Conservation (phyloP, 108 stramenopile species). For the Chaetoceros tenuissimus region DNA sequence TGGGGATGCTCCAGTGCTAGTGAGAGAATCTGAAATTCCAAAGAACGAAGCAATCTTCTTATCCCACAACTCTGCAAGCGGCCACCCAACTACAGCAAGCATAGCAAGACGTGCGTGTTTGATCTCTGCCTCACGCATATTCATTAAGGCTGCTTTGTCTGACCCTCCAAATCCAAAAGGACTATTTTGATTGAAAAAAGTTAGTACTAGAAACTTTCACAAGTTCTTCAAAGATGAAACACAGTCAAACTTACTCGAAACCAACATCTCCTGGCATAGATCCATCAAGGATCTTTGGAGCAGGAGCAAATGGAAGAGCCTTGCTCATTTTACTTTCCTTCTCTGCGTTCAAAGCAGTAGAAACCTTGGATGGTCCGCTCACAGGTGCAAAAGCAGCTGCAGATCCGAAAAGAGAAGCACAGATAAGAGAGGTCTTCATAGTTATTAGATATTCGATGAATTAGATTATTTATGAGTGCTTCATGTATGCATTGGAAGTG, state of each 20-base stretch:
- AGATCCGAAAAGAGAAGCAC: not conserved
- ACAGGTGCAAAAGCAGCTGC: not conserved
- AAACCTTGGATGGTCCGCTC: not conserved
- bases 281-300: slow-evolving; percentile 72
- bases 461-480: no score
- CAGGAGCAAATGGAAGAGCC: slow-evolving; percentile 64
- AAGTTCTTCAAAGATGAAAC: not conserved
- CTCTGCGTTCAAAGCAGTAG: not conserved
- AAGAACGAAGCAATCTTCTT: slow-evolving; percentile 35
- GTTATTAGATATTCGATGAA: no score
- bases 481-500: no score
- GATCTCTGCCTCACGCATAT: slow-evolving; percentile 83
- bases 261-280: slow-evolving; percentile 72
- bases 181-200: slow-evolving; percentile 10
- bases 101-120: slow-evolving; percentile 84
- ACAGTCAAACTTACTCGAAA: slow-evolving; percentile 49
- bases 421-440: not conserved
- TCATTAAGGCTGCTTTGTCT: slow-evolving; percentile 49
- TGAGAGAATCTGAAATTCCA: slow-evolving; percentile 28
- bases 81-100: slow-evolving; percentile 85
- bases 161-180: slow-evolving; percentile 66
- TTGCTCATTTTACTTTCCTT: slow-evolving; percentile 33
- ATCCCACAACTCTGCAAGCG: slow-evolving; percentile 74
- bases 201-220: not conserved
- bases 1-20: slow-evolving; percentile 58